Conservation (phyloP, 2,329 filamentous ascomycete species). For the Acephala macrosclerotiorum region DNA sequence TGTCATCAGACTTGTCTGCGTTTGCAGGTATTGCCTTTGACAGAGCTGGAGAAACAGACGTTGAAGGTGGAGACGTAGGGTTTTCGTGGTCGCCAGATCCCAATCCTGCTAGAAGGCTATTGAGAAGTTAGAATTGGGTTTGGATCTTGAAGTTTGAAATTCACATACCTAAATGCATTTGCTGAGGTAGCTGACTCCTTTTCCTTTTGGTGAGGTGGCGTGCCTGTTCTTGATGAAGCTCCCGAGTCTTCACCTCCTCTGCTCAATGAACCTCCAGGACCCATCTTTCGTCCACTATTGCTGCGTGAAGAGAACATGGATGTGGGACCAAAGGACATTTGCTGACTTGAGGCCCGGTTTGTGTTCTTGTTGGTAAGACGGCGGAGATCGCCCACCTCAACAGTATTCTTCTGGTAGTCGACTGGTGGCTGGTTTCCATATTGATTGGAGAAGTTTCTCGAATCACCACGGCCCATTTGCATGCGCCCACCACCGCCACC, state of each 20-base stretch:
- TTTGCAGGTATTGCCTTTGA: conserved; percentile 66
- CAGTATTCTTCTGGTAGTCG: conserved; percentile 77
- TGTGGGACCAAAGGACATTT: conserved; percentile 76
- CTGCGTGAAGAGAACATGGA: conserved; percentile 90
- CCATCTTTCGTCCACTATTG: conserved; percentile 85
- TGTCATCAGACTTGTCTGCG: conserved; percentile 48
- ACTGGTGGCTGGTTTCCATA: conserved; percentile 75
- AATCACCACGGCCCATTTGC: conserved; percentile 83
- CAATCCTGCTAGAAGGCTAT: conserved; percentile 60
- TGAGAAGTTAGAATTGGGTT: conserved; percentile 39
- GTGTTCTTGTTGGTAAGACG: conserved; percentile 74
- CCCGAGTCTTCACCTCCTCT: conserved; percentile 85
- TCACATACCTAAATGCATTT: conserved; percentile 91
- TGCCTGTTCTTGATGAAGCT: conserved; percentile 87
- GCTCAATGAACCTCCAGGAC: conserved; percentile 75
- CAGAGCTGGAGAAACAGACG: conserved; percentile 70
- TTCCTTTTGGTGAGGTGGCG: conserved; percentile 76
- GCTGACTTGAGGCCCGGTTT: conserved; percentile 66
- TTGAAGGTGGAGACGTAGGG: conserved; percentile 74
- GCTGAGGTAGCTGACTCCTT: conserved; percentile 71
- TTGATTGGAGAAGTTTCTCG: conserved; percentile 79
- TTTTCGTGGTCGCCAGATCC: conserved; percentile 60
- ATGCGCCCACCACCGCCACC: conserved; percentile 72
- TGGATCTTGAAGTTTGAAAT: neutral
- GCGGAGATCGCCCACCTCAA: conserved; percentile 90